A percentile compares a stretch with the other conserved stretches of the same genome.
Evolutionary conservation across 345 rosid species (phyloP).

Genomic region (Populus davidiana): DNA sequence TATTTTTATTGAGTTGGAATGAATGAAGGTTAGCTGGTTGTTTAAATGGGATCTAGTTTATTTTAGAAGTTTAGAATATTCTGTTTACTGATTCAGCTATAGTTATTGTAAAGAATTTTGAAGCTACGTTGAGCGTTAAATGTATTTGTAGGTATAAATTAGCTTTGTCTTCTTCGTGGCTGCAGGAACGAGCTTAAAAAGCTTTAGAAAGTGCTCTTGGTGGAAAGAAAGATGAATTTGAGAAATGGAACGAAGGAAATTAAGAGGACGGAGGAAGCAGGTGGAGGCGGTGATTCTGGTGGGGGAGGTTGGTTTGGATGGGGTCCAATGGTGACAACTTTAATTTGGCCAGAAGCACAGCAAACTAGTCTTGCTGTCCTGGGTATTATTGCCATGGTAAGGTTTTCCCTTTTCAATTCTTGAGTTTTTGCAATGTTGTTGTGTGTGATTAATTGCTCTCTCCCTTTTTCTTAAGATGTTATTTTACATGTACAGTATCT

Average conservation of each 20-base stretch:
- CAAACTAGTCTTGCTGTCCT: conserved; percentile 60
- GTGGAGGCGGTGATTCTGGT: conserved; percentile 54
- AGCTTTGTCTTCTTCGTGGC: not conserved
- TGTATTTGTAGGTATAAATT: not conserved
- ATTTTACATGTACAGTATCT: conserved; percentile 51
- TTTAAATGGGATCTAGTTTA: not conserved
- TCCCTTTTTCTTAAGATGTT: not conserved
- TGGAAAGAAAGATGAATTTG: conserved; percentile 79
- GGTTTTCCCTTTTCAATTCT: conserved; percentile 15
- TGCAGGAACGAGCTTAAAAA: conserved; percentile 83
- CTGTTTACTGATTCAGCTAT: not conserved
- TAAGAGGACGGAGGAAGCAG: conserved; percentile 75
- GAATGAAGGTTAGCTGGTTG: not conserved
- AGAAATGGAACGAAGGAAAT: conserved; percentile 82
- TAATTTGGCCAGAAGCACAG: conserved; percentile 72
- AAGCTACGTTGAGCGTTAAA: not conserved
- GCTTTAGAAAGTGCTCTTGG: conserved; percentile 88
- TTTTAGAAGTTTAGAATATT: not conserved
- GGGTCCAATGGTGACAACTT: conserved; percentile 71
- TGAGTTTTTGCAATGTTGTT: not conserved
- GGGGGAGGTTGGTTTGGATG: conserved; percentile 92
- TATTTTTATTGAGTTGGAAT: not conserved
- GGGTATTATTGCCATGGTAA: conserved; percentile 64
- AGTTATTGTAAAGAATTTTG: not conserved
- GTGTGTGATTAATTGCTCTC: not conserved